Conservation (phyloP, 108 stramenopile species). For the Seminavis robusta region DNA sequence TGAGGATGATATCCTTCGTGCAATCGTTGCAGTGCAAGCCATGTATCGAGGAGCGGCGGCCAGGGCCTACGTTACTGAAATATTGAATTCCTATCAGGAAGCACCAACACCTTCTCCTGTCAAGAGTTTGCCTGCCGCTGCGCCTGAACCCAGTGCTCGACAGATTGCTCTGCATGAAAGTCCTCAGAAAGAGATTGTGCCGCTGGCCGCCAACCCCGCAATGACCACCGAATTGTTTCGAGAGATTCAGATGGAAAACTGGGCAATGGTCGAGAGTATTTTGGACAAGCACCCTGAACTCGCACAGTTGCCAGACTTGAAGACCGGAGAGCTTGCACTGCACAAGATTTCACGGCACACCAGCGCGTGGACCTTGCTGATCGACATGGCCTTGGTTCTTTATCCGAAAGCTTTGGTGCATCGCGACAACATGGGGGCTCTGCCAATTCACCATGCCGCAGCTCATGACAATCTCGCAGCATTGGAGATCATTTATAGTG, state of each 20-base stretch:
- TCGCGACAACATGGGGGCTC: conserved; percentile 78
- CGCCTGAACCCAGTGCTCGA: neutral
- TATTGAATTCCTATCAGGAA: neutral
- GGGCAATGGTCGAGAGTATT: conserved; percentile 85
- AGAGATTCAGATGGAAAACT: conserved; percentile 77
- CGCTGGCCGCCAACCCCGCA: conserved; percentile 10
- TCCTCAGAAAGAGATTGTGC: neutral
- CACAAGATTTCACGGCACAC: conserved; percentile 82
- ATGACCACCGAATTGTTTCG: conserved; percentile 50
- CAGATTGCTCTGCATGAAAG: neutral
- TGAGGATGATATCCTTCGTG: conserved; percentile 34
- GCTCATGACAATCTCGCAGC: conserved; percentile 76
- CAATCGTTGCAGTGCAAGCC: conserved; percentile 39
- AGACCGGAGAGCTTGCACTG: conserved; percentile 74
- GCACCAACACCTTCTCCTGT: conserved; percentile 7
- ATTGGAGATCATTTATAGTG: conserved; percentile 83
- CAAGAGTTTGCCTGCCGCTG: neutral
- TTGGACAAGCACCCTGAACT: conserved; percentile 83
- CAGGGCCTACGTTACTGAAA: neutral
- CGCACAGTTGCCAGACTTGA: conserved; percentile 65
- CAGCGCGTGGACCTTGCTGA: conserved; percentile 77
- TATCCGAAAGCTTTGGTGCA: conserved; percentile 87
- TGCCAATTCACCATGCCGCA: conserved; percentile 87
- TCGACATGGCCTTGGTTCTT: conserved; percentile 85
- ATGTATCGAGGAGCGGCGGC: conserved; percentile 29